Conservation (phyloP, 140 eudicot species). For the Ambrosia hybrid region DNA sequence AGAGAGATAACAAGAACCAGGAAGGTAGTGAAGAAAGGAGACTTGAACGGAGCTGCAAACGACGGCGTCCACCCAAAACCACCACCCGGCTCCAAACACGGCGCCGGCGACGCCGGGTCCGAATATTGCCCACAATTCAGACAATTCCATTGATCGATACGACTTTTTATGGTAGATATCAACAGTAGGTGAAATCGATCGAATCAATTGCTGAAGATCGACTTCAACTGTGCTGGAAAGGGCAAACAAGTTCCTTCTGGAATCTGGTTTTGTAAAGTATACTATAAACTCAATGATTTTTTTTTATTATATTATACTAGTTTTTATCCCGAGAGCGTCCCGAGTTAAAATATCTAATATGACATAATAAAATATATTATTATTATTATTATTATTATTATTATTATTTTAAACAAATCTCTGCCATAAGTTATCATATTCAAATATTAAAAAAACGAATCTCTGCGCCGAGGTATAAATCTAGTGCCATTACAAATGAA, state of each 20-base stretch:
- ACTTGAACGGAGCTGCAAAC: slow-evolving; percentile 69
- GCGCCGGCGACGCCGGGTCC: slow-evolving; percentile 84
- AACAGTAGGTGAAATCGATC: slow-evolving; percentile 1
- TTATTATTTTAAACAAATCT: too few relatives aligned
- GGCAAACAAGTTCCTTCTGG: not conserved
- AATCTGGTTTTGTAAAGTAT: not conserved
- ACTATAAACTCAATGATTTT: not conserved
- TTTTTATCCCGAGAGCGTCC: too few relatives aligned
- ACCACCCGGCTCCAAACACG: slow-evolving; percentile 84
- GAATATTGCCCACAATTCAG: slow-evolving; percentile 66
- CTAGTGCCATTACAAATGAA: too few relatives aligned
- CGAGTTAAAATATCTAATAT: too few relatives aligned
- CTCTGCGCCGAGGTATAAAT: too few relatives aligned
- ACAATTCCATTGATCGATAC: slow-evolving; percentile 45
- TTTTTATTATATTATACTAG: too few relatives aligned
- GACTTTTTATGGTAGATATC: not conserved
- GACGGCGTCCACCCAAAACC: slow-evolving; percentile 95
- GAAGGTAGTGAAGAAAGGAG: slow-evolving; percentile 82
- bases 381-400: too few relatives aligned
- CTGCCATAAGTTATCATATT: too few relatives aligned
- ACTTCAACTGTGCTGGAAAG: not conserved
- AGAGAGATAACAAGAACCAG: slow-evolving; percentile 42
- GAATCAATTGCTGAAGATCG: slow-evolving; percentile 7
- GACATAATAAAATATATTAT: too few relatives aligned
- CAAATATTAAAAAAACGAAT: too few relatives aligned